phyloP scores from a whole-genome alignment of 2,329 filamentous ascomycete species.

The Bipolaris zeicola region DNA sequence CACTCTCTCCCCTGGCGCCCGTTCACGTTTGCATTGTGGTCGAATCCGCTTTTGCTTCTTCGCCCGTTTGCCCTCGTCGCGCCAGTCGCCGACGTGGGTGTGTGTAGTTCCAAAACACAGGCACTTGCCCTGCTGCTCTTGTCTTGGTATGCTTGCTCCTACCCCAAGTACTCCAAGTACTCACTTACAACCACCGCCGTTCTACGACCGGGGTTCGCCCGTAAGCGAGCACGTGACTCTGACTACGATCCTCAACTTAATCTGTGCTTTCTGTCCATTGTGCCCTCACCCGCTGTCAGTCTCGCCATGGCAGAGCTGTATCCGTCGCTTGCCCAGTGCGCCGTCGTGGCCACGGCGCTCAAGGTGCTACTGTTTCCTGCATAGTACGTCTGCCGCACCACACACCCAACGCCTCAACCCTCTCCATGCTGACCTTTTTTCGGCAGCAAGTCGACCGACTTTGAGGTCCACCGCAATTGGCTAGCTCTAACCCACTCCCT shows the following conservation, averaged over 20 bases:
- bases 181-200: background rate
- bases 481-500: slow-evolving; percentile 92
- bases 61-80: slow-evolving; percentile 6
- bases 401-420: slow-evolving; percentile 1
- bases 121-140: background rate
- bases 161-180: too few relatives aligned
- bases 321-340: slow-evolving; percentile 87
- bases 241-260: slow-evolving; percentile 23
- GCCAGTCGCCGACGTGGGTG: too few relatives aligned
- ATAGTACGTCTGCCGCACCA: slow-evolving; percentile 70
- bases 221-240: slow-evolving; percentile 23
- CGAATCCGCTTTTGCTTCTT: slow-evolving; percentile 14
- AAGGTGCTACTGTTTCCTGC: slow-evolving; percentile 93
- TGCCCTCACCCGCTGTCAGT: slow-evolving; percentile 29
- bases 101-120: too few relatives aligned
- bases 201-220: background rate
- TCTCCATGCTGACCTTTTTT: slow-evolving; percentile 32
- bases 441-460: slow-evolving; percentile 93
- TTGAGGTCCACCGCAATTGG: slow-evolving; percentile 99
- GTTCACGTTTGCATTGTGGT: slow-evolving; percentile 7
- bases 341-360: slow-evolving; percentile 81
- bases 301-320: slow-evolving; percentile 74
- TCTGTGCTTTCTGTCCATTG: slow-evolving; percentile 26
- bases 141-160: background rate
- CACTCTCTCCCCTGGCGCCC: too few relatives aligned